Evolutionary conservation across 2,329 filamentous ascomycete species (phyloP).

Genomic region (Neofusicoccum cordaticola): DNA sequence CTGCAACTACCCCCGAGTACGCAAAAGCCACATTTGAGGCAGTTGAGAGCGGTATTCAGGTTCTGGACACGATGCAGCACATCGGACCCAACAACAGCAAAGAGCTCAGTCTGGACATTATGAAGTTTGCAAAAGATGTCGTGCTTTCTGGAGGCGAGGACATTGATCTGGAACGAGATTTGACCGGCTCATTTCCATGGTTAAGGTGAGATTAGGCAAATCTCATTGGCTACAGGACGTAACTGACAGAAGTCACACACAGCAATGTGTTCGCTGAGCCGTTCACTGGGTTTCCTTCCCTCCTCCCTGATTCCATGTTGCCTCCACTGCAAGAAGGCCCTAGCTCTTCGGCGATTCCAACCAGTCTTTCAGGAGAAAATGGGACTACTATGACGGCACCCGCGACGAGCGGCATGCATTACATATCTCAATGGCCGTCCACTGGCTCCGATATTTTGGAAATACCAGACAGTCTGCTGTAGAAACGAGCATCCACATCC

Average conservation of each 20-base stretch:
- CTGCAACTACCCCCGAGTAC: not conserved
- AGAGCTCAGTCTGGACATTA: not conserved
- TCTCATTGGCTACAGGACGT: no score
- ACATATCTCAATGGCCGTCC: not conserved
- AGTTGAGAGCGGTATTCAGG: not conserved
- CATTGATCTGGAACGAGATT: not conserved
- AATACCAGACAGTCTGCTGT: not conserved
- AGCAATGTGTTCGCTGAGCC: not conserved
- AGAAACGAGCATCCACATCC: not conserved
- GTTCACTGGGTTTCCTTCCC: not conserved
- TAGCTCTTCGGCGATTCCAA: not conserved
- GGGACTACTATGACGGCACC: not conserved
- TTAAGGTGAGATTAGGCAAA: not conserved
- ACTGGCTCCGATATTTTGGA: not conserved
- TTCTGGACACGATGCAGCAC: not conserved
- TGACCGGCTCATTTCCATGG: not conserved
- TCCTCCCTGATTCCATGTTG: not conserved
- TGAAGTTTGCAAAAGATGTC: slow-evolving; percentile 1
- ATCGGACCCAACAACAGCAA: not conserved
- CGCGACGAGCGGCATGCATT: not conserved
- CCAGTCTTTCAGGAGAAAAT: no score
- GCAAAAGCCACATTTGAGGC: not conserved
- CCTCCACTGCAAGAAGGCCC: not conserved
- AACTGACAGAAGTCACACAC: not conserved
- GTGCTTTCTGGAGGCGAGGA: not conserved